Evolutionary conservation across 2,329 filamentous ascomycete genomes (phyloP).

Genomic region (Colletotrichum destructivum): DNA sequence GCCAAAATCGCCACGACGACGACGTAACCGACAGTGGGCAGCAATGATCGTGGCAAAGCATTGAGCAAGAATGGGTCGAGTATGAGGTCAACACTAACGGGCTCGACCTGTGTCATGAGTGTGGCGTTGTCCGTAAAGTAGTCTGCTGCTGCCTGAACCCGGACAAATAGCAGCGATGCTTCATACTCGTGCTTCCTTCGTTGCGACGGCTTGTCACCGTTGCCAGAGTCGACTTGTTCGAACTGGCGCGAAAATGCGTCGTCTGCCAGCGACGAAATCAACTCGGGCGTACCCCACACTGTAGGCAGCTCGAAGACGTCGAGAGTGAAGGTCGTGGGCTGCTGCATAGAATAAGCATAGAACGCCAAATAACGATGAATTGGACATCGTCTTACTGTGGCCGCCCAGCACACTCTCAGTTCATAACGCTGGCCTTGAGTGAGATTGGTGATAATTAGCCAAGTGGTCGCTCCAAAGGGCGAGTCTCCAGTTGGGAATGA

Average conservation of each 20-base stretch:
- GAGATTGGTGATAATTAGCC: slow-evolving; percentile 83
- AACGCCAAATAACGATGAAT: slow-evolving; percentile 5
- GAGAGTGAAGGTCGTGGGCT: slow-evolving; percentile 87
- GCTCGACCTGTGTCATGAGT: slow-evolving; percentile 82
- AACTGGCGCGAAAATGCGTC: slow-evolving; percentile 70
- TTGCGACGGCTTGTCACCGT: slow-evolving; percentile 33
- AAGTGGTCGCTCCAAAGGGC: slow-evolving; percentile 75
- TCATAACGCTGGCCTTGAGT: slow-evolving; percentile 86
- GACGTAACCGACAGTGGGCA: slow-evolving; percentile 81
- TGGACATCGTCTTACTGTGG: slow-evolving; percentile 76
- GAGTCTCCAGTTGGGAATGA: slow-evolving; percentile 73
- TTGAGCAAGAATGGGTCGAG: slow-evolving; percentile 90
- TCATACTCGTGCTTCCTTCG: slow-evolving; percentile 40
- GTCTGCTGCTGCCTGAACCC: slow-evolving; percentile 82
- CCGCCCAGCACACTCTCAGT: slow-evolving; percentile 92
- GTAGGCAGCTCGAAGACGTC: slow-evolving; percentile 73
- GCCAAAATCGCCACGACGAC: slow-evolving; percentile 68
- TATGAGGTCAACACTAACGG: slow-evolving; percentile 84
- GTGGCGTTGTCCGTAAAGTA: slow-evolving; percentile 83
- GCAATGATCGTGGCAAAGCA: slow-evolving; percentile 82
- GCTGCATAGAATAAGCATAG: slow-evolving; percentile 64
- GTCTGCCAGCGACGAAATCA: slow-evolving; percentile 75
- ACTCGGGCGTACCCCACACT: slow-evolving; percentile 73
- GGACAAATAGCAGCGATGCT: slow-evolving; percentile 78
- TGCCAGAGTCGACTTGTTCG: slow-evolving; percentile 33